phyloP scores from a whole-genome alignment of 2,329 filamentous ascomycete species.

The Fusarium burgessii region DNA sequence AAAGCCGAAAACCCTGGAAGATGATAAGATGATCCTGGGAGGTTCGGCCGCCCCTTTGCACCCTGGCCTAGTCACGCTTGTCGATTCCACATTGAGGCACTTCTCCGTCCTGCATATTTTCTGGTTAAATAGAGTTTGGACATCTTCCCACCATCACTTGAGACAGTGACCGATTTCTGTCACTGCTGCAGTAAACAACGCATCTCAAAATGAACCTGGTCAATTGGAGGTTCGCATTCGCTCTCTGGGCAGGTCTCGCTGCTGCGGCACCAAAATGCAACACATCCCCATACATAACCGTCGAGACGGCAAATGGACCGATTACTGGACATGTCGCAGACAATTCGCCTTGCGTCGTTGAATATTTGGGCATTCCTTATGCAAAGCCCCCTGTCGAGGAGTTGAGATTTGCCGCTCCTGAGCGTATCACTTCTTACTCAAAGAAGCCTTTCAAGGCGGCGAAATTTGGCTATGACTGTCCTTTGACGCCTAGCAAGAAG shows the following conservation, averaged over 20 bases:
- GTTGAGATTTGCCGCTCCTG: constrained; percentile 53
- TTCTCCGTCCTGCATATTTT: background rate
- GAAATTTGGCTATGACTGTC: constrained; percentile 38
- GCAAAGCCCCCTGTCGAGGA: constrained; percentile 53
- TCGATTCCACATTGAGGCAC: background rate
- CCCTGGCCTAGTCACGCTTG: background rate
- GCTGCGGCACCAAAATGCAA: constrained; percentile 29
- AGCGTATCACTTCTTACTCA: constrained; percentile 35
- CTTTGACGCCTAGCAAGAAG: constrained; percentile 27
- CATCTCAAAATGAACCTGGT: constrained; percentile 16
- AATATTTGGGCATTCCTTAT: constrained; percentile 57
- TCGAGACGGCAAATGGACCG: constrained; percentile 50
- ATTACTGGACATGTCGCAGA: constrained; percentile 50
- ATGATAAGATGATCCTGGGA: background rate
- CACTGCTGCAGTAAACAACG: background rate
- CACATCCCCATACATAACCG: constrained; percentile 36
- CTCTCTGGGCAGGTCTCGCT: constrained; percentile 19
- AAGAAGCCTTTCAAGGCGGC: constrained; percentile 19
- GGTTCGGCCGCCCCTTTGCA: background rate
- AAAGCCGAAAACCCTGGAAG: background rate
- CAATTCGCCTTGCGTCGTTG: constrained; percentile 49
- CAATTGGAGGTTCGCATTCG: background rate
- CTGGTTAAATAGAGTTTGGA: background rate
- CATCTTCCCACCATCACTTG: background rate
- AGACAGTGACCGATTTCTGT: background rate